Evolutionary conservation across 345 rosid species (phyloP).

Genomic region (Euphorbia peplus): DNA sequence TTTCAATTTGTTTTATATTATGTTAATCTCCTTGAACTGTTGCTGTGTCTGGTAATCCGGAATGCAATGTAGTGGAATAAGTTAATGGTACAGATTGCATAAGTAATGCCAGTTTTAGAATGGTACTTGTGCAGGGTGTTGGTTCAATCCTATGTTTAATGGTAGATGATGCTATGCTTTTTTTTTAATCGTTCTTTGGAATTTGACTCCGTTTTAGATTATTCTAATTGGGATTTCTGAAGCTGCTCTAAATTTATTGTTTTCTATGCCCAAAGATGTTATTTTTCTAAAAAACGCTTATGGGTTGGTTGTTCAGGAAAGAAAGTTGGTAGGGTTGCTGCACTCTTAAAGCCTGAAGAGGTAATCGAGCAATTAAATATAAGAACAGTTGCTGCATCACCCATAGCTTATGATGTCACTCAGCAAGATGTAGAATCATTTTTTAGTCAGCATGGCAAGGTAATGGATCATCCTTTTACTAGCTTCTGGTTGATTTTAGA

Average conservation of each 20-base stretch:
- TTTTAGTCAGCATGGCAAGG: constrained; percentile 70
- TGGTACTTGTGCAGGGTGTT: not conserved
- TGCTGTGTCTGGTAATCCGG: not conserved
- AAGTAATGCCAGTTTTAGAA: too few relatives aligned
- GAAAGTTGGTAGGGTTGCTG: constrained; percentile 70
- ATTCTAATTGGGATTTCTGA: not conserved
- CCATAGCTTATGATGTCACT: constrained; percentile 55
- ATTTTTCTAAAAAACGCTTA: not conserved
- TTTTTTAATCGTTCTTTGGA: not conserved
- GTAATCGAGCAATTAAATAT: constrained; percentile 64
- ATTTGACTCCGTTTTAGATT: not conserved
- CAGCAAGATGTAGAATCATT: constrained; percentile 69
- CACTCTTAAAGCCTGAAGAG: constrained; percentile 60
- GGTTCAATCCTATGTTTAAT: not conserved
- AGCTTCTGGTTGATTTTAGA: not conserved
- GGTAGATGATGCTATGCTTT: not conserved
- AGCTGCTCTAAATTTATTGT: not conserved
- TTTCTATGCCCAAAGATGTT: not conserved
- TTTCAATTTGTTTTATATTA: too few relatives aligned
- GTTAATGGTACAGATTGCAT: not conserved
- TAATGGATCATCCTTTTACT: constrained; percentile 19
- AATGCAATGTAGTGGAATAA: not conserved
- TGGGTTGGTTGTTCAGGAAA: constrained; percentile 43
- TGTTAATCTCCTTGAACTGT: not conserved
- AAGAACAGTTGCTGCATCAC: constrained; percentile 76